phyloP scores from a whole-genome alignment of 164 flowering plant species.

The Sedum album region DNA sequence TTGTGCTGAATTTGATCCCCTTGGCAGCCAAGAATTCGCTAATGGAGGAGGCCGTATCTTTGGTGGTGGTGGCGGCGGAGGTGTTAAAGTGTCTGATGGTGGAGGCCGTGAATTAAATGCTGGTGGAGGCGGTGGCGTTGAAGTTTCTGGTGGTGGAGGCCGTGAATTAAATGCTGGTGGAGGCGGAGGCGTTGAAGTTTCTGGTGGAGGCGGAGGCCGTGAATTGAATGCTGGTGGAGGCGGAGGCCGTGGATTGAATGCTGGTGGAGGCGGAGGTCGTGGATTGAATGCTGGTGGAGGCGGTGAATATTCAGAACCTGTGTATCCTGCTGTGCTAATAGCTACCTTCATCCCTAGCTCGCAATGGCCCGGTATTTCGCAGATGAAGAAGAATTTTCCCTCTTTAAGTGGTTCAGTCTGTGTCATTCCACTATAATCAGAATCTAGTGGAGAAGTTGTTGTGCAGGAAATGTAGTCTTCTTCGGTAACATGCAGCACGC shows the following conservation, averaged over 20 bases:
- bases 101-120: neutral
- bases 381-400: neutral
- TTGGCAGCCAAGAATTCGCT: too few relatives aligned
- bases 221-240: neutral
- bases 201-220: neutral
- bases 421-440: neutral
- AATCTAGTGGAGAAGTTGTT: neutral
- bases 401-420: neutral
- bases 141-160: neutral
- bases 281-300: neutral
- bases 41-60: neutral
- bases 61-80: neutral
- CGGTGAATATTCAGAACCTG: neutral
- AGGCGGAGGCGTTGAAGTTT: neutral
- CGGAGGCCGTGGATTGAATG: too few relatives aligned
- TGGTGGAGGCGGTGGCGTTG: neutral
- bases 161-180: too few relatives aligned
- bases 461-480: neutral
- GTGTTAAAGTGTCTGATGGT: too few relatives aligned
- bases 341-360: neutral
- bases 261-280: neutral
- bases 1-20: too few relatives aligned
- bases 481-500: neutral
- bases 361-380: neutral
- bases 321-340: neutral